Percentiles rank a stretch among this genome's conserved stretches.
Evolutionary conservation across 2,329 filamentous ascomycete genomes (phyloP).

Genomic region (Fusarium tricinctum): DNA sequence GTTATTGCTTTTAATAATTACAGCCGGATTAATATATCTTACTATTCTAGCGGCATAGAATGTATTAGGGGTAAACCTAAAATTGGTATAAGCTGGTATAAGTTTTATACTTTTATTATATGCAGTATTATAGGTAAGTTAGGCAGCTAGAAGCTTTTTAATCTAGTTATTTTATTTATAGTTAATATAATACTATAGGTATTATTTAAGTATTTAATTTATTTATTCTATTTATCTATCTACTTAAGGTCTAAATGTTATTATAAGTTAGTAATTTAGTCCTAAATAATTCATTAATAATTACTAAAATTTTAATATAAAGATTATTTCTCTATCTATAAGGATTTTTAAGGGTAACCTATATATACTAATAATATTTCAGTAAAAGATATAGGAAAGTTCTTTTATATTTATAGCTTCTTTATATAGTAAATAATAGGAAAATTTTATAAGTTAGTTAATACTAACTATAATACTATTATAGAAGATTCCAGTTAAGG

Average conservation of each 20-base stretch:
- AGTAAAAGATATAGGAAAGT: neutral
- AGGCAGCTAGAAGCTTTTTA: neutral
- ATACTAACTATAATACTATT: neutral
- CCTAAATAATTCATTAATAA: neutral
- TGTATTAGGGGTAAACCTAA: neutral
- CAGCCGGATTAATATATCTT: neutral
- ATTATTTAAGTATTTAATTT: neutral
- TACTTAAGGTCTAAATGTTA: neutral
- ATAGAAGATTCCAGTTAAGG: too few species aligned
- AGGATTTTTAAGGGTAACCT: neutral
- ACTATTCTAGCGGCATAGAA: fast-evolving
- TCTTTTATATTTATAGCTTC: neutral
- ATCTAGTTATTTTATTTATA: neutral
- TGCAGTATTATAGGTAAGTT: neutral
- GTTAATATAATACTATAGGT: conserved; percentile 26
- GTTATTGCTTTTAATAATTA: neutral
- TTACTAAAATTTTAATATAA: neutral
- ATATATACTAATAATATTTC: neutral
- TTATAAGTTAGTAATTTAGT: neutral
- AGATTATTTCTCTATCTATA: neutral
- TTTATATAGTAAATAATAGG: neutral
- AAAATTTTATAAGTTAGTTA: neutral
- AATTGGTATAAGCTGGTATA: neutral
- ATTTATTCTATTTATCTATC: neutral
- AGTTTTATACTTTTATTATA: neutral